Evolutionary conservation across 164 flowering plant genomes (phyloP), one percentile per base, ranked within the genome.

Genomic region (Taxillus chinensis): DNA sequence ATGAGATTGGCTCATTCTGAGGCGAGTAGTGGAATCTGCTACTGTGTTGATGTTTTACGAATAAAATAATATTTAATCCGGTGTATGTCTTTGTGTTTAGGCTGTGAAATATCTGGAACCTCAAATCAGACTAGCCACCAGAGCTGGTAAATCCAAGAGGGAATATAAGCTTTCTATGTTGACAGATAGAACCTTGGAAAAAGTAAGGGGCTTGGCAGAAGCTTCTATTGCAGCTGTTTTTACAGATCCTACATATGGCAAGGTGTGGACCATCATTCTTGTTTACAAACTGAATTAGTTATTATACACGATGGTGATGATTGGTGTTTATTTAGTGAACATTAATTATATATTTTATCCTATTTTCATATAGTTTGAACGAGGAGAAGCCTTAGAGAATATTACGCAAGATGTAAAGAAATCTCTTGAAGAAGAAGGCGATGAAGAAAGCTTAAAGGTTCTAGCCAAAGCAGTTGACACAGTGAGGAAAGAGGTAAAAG

Each of bases 331-430:
- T 50, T 9, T 56, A n/a, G 40, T 13, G 8, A 56, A 15, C 9
- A 39, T 10, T 14, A 41, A 15, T 10, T 9, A 8, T 51, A 39
- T 37, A 50, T 52, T 41, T 7, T 56, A 67, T 16, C 49, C 54
- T 15, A 9, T 67, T 8, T 41, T 2, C 54, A 51, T 60, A 12
- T 84, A 95, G 99, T 95, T 95, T 80, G 96, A 91, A 73, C 95
- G 99, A 45, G 99, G 99, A 60, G 91, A 86, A 73, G 99, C 97
- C 53, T 75, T 91, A 66, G 97, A 89, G 16, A 86, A 79, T 14
- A 95, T 95, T 61, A 73, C 86, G 16, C 83, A 83, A 80, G 89
- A 82, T 71, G 96, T 89, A 27, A 91, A 70, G 69, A 82, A 57
- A 65, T 68, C 60, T 41, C 87, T 95, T 68, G 86, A 81, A 74